A percentile compares a stretch with the other conserved stretches of the same genome.
These are phyloP conservation scores for Neurospora sp. DNA, from an alignment of 495 filamentous ascomycete genomes.

Conservation along the genomic window DNA sequence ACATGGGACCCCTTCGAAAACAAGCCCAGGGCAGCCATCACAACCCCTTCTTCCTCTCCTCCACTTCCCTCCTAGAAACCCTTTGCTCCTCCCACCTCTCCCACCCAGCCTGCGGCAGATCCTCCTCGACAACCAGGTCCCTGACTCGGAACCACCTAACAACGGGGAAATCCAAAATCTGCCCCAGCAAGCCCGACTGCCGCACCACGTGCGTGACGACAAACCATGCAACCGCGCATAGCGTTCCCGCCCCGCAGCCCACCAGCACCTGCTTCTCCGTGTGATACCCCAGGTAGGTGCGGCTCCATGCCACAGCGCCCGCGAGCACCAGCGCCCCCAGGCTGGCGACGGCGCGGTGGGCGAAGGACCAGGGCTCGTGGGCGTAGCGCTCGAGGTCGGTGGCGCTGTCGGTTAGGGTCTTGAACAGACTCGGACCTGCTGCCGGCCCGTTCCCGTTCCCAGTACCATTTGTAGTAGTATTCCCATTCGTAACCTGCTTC, in stretches of 20 bases:
- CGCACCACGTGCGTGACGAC: slow-evolving; percentile 53
- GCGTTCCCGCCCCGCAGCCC: slow-evolving; percentile 58
- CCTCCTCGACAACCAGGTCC: slow-evolving; percentile 83
- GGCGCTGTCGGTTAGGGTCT: slow-evolving; percentile 10
- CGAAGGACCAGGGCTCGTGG: slow-evolving; percentile 43
- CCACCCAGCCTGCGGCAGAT: slow-evolving; percentile 87
- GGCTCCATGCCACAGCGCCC: slow-evolving; percentile 60
- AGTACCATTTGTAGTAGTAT: background rate
- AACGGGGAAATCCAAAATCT: slow-evolving; percentile 58
- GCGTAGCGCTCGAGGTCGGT: slow-evolving; percentile 21
- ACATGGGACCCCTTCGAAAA: background rate
- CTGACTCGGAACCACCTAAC: slow-evolving; percentile 57
- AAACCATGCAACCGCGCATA: slow-evolving; percentile 76
- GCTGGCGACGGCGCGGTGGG: slow-evolving; percentile 48
- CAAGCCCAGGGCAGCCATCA: background rate
- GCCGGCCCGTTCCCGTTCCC: background rate
- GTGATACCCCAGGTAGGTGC: slow-evolving; percentile 91
- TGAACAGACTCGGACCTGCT: background rate
- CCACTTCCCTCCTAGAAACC: background rate
- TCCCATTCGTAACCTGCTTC: background rate
- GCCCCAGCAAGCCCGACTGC: slow-evolving; percentile 49
- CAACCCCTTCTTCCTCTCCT: background rate
- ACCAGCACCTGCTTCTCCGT: slow-evolving; percentile 78
- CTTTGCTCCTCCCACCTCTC: slow-evolving; percentile 62
- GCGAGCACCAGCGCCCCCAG: slow-evolving; percentile 49